Conservation (phyloP, 768 basidiomycete species). For the Peribolospora baueri region DNA sequence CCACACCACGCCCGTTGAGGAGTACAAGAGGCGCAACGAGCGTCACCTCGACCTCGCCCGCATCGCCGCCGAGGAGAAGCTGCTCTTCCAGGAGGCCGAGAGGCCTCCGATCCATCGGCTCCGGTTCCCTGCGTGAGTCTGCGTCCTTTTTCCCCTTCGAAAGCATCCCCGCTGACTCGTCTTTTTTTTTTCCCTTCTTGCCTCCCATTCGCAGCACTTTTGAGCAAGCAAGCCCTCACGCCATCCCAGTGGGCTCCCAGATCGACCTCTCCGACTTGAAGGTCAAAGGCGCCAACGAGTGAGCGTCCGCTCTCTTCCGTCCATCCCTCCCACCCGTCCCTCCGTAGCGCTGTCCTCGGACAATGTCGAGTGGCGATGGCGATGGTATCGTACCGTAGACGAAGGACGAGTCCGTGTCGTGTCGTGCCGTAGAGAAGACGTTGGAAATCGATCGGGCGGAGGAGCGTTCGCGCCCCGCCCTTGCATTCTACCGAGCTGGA, state of each 20-base stretch:
- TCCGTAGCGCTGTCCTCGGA: too few relatives aligned
- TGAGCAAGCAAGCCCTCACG: slow-evolving; percentile 20
- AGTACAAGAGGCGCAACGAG: slow-evolving; percentile 19
- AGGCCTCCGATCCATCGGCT: slow-evolving; percentile 18
- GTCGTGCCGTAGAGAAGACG: too few relatives aligned
- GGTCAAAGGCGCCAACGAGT: slow-evolving; percentile 13
- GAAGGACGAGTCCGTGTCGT: too few relatives aligned
- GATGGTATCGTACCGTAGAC: too few relatives aligned
- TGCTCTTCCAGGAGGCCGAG: slow-evolving; percentile 23
- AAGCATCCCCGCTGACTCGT: background rate
- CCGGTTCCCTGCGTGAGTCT: slow-evolving; percentile 20
- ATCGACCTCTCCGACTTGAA: slow-evolving; percentile 19
- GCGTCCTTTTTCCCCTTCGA: background rate
- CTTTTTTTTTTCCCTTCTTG: background rate
- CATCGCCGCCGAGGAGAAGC: slow-evolving; percentile 18
- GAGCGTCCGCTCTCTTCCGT: too few relatives aligned
- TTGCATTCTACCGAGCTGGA: too few relatives aligned
- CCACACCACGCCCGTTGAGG: slow-evolving; percentile 15
- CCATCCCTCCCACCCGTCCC: too few relatives aligned
- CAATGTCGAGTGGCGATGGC: too few relatives aligned
- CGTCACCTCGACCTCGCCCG: slow-evolving; percentile 20
- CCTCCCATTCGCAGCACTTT: slow-evolving; percentile 14
- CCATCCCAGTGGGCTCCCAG: slow-evolving; percentile 18
- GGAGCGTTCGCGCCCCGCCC: too few relatives aligned
- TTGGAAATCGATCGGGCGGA: too few relatives aligned